phyloP scores from a whole-genome alignment of 164 flowering plant genomes.

The Vitis amurensis region DNA sequence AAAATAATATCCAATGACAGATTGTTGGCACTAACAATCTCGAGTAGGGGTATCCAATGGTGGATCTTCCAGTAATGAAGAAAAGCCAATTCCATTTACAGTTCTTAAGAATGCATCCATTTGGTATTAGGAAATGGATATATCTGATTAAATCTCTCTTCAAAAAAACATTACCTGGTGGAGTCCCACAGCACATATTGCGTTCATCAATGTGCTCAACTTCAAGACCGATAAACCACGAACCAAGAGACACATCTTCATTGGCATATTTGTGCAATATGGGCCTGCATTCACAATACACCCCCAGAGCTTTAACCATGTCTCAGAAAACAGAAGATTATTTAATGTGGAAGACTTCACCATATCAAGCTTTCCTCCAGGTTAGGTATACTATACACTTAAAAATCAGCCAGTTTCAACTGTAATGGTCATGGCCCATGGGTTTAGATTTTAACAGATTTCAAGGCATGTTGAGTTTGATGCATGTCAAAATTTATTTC shows the following conservation, averaged over 20 bases:
- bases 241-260: constrained; percentile 90
- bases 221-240: constrained; percentile 94
- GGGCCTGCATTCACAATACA: constrained; percentile 45
- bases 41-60: too few species aligned
- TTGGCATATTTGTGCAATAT: constrained; percentile 88
- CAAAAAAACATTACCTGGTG: constrained; percentile 59
- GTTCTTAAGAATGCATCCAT: neutral
- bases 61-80: too few species aligned
- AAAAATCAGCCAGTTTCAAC: neutral
- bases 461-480: neutral
- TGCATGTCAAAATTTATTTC: neutral
- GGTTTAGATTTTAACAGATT: neutral
- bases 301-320: constrained; percentile 8
- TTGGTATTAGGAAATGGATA: neutral
- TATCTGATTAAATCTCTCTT: neutral
- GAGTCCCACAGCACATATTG: constrained; percentile 89
- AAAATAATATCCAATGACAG: too few species aligned
- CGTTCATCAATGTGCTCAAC: constrained; percentile 86
- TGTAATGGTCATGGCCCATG: neutral
- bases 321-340: neutral
- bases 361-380: neutral
- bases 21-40: too few species aligned
- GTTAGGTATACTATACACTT: too few species aligned
- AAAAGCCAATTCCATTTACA: neutral
- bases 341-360: neutral